phyloP scores from a whole-genome alignment of 768 basidiomycete species.

The Leccinum sublutescens region DNA sequence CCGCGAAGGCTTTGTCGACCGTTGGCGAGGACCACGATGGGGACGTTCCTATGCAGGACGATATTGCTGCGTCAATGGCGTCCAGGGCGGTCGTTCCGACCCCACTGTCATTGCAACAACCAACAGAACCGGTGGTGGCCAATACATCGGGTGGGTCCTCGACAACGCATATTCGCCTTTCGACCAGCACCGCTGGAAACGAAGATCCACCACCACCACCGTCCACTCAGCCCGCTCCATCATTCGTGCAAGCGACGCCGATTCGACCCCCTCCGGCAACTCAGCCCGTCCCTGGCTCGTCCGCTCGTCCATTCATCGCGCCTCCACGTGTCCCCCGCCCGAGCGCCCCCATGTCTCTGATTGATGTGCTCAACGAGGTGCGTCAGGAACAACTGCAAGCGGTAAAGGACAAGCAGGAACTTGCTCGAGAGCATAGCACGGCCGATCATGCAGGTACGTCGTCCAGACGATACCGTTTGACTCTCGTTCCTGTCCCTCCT shows the following conservation, averaged over 20 bases:
- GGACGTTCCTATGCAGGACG: constrained; percentile 10
- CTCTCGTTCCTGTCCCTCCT: neutral
- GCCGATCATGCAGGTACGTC: neutral
- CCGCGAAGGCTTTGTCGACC: neutral
- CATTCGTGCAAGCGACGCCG: neutral
- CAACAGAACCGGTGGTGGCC: no score
- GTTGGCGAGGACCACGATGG: neutral
- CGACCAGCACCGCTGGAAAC: neutral
- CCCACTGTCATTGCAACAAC: neutral
- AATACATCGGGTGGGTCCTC: neutral
- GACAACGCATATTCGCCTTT: neutral
- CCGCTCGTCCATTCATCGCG: constrained; percentile 17
- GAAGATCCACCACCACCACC: neutral
- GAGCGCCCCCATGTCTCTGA: constrained; percentile 15
- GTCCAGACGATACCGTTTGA: neutral
- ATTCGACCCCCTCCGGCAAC: neutral
- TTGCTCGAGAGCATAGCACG: neutral
- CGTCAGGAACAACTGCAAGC: neutral
- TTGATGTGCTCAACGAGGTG: constrained; percentile 23
- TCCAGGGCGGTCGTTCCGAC: neutral
- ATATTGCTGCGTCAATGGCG: neutral
- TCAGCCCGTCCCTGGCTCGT: constrained; percentile 1
- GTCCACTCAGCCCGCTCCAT: neutral
- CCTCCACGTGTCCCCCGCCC: constrained; percentile 24
- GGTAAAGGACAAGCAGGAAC: neutral